Evolutionary conservation across 345 rosid genomes (phyloP).

Genomic region (Euphorbia lathyris): DNA sequence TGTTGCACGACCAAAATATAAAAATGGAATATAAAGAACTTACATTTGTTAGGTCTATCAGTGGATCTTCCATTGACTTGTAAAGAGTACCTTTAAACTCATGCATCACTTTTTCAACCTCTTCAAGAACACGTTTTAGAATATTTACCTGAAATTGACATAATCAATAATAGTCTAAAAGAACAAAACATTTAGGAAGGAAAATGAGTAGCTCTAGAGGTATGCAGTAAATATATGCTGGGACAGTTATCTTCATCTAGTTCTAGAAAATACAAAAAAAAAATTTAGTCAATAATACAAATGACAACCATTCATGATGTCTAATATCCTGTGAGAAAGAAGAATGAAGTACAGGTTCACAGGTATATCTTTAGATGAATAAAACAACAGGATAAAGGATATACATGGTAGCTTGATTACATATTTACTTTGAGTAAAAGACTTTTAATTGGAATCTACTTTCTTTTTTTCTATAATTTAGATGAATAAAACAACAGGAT

Average conservation of each 20-base stretch:
- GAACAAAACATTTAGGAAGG: neutral
- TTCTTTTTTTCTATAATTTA: no score
- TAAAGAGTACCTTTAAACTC: conserved; percentile 92
- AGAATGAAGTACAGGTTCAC: neutral
- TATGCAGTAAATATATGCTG: neutral
- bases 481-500: neutral
- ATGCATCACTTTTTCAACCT: conserved; percentile 95
- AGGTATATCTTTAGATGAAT: neutral
- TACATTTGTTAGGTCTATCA: conserved; percentile 81
- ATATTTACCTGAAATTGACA: conserved; percentile 74
- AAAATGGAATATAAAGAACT: conserved; percentile 25
- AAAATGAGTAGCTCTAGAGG: neutral
- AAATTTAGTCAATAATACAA: neutral
- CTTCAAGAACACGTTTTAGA: conserved; percentile 95
- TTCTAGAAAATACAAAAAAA: neutral
- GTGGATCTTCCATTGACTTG: conserved; percentile 97
- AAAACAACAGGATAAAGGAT: neutral
- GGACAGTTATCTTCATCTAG: neutral
- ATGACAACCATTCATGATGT: neutral
- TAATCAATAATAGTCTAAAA: neutral
- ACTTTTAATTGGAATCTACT: no score
- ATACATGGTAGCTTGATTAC: neutral
- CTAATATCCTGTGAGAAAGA: neutral
- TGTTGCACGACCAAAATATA: neutral
- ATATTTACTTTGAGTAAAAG: neutral